Evolutionary conservation across 2,329 filamentous ascomycete species (phyloP).

Genomic region (Acrocalymma vagum): DNA sequence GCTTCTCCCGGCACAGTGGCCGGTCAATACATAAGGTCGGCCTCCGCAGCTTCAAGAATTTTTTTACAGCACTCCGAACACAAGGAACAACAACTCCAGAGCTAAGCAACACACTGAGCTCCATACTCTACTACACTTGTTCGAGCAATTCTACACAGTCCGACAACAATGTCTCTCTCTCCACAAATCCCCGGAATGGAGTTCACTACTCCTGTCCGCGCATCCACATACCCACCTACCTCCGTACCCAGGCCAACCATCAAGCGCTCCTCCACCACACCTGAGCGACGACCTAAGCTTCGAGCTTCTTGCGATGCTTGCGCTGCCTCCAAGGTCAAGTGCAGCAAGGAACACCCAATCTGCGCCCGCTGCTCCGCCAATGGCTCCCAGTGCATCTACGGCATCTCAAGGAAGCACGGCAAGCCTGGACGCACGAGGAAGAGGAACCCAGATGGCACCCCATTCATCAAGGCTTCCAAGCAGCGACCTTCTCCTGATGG

Average conservation of each 20-base stretch:
- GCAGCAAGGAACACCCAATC: conserved; percentile 44
- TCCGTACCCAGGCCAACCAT: conserved; percentile 27
- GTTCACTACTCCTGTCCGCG: conserved; percentile 18
- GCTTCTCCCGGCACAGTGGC: too few species aligned
- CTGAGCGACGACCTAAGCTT: conserved; percentile 38
- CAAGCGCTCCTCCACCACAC: conserved; percentile 19
- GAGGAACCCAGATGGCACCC: conserved; percentile 41
- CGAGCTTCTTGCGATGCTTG: conserved; percentile 47
- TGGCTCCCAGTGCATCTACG: conserved; percentile 40
- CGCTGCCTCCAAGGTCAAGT: conserved; percentile 48
- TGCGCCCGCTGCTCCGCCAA: conserved; percentile 41
- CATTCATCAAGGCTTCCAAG: conserved; percentile 38
- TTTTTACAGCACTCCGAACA: too few species aligned
- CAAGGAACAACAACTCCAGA: too few species aligned
- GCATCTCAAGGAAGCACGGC: conserved; percentile 45
- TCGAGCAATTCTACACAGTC: conserved; percentile 9
- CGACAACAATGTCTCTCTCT: conserved; percentile 30
- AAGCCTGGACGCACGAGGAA: conserved; percentile 43
- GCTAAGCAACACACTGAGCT: too few species aligned
- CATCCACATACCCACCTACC: conserved; percentile 15
- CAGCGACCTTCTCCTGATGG: conserved; percentile 38
- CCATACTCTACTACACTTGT: too few species aligned
- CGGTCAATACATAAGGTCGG: too few species aligned
- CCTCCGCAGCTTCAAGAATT: too few species aligned
- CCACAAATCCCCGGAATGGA: conserved; percentile 32